Conservation (phyloP, 306 rosid species). For the Begonia masoniana region DNA sequence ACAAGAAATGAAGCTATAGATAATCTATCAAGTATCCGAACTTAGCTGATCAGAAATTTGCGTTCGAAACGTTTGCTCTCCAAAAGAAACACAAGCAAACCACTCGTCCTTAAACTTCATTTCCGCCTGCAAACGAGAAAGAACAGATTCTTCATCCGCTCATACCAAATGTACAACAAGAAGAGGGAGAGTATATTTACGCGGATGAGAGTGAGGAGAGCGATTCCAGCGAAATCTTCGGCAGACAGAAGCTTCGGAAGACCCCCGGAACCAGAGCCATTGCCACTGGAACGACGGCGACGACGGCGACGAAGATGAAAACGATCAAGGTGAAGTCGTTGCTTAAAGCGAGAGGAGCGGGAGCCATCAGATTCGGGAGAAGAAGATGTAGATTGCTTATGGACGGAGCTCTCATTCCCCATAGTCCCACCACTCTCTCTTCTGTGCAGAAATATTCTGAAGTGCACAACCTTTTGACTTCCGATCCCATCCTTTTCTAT, state of each 20-base stretch:
- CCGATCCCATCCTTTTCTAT: no score
- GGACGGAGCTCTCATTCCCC: slow-evolving; percentile 50
- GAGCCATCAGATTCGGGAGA: slow-evolving; percentile 13
- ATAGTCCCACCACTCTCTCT: slow-evolving; percentile 5
- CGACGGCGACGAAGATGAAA: slow-evolving; percentile 15
- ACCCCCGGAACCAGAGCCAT: slow-evolving; percentile 16
- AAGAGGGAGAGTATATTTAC: slow-evolving; percentile 14
- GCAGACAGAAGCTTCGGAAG: slow-evolving; percentile 25
- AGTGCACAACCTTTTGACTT: no score
- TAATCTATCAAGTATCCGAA: background rate
- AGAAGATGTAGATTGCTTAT: slow-evolving; percentile 5
- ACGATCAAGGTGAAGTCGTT: slow-evolving; percentile 28
- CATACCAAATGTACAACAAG: background rate
- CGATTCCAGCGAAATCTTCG: slow-evolving; percentile 67
- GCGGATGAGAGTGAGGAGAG: slow-evolving; percentile 46
- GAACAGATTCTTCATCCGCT: background rate
- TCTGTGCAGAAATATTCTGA: no score
- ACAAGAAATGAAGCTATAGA: no score
- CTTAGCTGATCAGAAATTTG: slow-evolving; percentile 53
- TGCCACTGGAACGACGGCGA: background rate
- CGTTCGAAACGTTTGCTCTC: slow-evolving; percentile 87
- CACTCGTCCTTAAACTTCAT: slow-evolving; percentile 91
- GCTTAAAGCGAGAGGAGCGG: slow-evolving; percentile 42
- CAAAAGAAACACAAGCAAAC: slow-evolving; percentile 82
- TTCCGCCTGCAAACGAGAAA: slow-evolving; percentile 46